phyloP scores from a whole-genome alignment of 495 filamentous ascomycete genomes.

The Aspergillus leporis region DNA sequence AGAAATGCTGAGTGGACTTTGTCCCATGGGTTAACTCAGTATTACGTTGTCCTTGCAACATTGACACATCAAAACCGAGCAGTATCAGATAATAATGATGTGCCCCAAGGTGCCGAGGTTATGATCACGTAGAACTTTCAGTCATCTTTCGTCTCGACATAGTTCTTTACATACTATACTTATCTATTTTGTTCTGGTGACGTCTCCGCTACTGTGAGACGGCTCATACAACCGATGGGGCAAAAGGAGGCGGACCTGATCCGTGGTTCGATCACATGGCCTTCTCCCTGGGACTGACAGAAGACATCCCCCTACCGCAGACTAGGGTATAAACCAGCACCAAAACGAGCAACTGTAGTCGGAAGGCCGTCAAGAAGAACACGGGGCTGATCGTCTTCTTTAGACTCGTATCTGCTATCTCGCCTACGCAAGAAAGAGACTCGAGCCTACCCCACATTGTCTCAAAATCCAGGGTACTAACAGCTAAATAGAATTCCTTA shows the following conservation, averaged over 20 bases:
- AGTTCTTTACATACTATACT: too few relatives aligned
- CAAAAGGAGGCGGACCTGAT: not conserved
- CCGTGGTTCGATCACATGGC: not conserved
- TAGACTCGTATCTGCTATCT: not conserved
- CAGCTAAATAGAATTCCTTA: not conserved
- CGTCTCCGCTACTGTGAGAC: not conserved
- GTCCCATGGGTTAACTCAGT: not conserved
- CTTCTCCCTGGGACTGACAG: not conserved
- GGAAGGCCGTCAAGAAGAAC: not conserved
- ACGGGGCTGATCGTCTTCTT: not conserved
- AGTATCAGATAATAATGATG: too few relatives aligned
- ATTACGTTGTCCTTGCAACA: constrained; percentile 15
- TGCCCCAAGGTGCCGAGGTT: too few relatives aligned
- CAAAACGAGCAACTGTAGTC: not conserved
- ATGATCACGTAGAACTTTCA: too few relatives aligned
- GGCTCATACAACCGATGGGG: constrained; percentile 2
- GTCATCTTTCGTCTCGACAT: too few relatives aligned
- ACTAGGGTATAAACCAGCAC: not conserved
- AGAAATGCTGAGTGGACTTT: not conserved
- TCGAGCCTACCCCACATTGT: constrained; percentile 10
- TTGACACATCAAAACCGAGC: not conserved
- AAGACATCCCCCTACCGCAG: not conserved
- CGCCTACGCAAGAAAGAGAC: not conserved
- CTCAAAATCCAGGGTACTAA: constrained; percentile 11
- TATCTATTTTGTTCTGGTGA: not conserved